These are phyloP conservation scores for Metschnikowia chrysomelidarum DNA, from an alignment of 805 yeast species.

Conservation along the genomic window DNA sequence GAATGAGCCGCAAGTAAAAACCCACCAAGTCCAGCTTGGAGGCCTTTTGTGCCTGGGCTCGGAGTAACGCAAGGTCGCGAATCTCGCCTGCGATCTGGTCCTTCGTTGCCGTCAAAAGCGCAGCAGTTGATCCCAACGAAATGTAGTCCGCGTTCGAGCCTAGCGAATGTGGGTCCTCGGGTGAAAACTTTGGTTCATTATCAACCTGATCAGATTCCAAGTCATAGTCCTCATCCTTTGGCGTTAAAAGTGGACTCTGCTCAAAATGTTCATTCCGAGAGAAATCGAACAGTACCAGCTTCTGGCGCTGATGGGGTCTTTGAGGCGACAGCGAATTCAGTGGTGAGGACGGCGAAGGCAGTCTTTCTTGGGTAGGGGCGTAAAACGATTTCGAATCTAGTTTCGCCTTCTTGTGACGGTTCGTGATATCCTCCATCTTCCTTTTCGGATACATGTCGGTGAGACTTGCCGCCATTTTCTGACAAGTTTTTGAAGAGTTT, in stretches of 20 bases:
- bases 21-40: conserved; percentile 28
- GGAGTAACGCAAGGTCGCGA: conserved; percentile 27
- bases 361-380: conserved; percentile 23
- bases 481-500: conserved; percentile 1
- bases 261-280: conserved; percentile 27
- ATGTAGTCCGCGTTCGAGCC: conserved; percentile 36
- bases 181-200: conserved; percentile 7
- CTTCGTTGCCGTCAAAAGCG: conserved; percentile 26
- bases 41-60: conserved; percentile 14
- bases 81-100: conserved; percentile 29
- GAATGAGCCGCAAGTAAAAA: conserved; percentile 34
- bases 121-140: conserved; percentile 31
- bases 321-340: conserved; percentile 21
- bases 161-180: conserved; percentile 11
- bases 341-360: conserved; percentile 29
- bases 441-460: conserved; percentile 32
- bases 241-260: conserved; percentile 38
- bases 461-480: conserved; percentile 35
- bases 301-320: conserved; percentile 20
- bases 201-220: conserved; percentile 23
- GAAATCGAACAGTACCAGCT: conserved; percentile 30
- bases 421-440: conserved; percentile 39
- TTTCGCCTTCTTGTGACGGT: conserved; percentile 26
- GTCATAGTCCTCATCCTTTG: conserved; percentile 41
- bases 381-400: conserved; percentile 17